A percentile compares a stretch with the other conserved stretches of the same genome.
Evolutionary conservation across 345 rosid genomes (phyloP).

Genomic region (Viola odorata): DNA sequence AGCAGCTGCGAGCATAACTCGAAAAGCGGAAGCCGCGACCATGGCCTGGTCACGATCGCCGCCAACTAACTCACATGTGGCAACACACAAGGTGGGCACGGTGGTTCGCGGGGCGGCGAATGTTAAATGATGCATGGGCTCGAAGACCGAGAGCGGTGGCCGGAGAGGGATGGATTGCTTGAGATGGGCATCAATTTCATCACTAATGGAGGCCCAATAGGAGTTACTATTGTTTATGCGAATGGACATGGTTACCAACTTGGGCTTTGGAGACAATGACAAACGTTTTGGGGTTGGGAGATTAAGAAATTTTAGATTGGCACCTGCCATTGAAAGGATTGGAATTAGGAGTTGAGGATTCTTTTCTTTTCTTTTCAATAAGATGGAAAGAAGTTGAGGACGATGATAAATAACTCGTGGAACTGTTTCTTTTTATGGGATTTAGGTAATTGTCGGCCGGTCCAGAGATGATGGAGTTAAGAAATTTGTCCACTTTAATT

Average conservation of each 20-base stretch:
- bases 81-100: constrained; percentile 50
- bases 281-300: too few relatives aligned
- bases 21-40: constrained; percentile 53
- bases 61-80: constrained; percentile 55
- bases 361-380: too few relatives aligned
- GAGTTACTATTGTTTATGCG: not conserved
- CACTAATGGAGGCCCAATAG: constrained; percentile 35
- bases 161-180: constrained; percentile 24
- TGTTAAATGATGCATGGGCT: constrained; percentile 44
- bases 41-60: constrained; percentile 44
- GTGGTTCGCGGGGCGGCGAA: constrained; percentile 32
- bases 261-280: too few relatives aligned
- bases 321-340: too few relatives aligned
- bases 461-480: too few relatives aligned
- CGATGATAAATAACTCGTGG: too few relatives aligned
- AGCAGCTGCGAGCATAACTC: constrained; percentile 36
- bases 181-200: constrained; percentile 38
- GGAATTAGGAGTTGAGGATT: too few relatives aligned
- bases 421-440: too few relatives aligned
- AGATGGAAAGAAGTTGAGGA: too few relatives aligned
- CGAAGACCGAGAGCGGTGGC: constrained; percentile 32
- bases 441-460: too few relatives aligned
- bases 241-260: not conserved
- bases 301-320: too few relatives aligned
- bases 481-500: too few relatives aligned